Base-by-base conservation (phyloP, 176 grass and related monocot genomes). In the Oryza rufipogon region DNA sequence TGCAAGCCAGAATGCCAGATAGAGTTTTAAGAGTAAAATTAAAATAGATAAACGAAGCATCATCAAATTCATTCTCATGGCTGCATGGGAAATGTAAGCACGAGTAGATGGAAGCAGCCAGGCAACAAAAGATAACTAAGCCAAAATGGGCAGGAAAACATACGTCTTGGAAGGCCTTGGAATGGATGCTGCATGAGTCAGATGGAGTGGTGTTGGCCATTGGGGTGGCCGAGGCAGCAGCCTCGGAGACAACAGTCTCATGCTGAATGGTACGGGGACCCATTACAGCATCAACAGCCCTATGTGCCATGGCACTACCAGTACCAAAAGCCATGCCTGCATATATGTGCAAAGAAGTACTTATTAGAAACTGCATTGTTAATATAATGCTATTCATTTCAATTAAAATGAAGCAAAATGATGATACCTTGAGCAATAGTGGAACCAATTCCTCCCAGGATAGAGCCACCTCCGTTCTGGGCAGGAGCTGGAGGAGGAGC, bases 161-260 rank as follows among this genome's bases (percentile, higher is more conserved):
- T 92, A 97, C 95, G 19, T 94, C 95, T 89, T 93, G 95, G 54
- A 97, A 94, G 46, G 95, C 92, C 86, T 88, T 94, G 0, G 80
- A 76, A 61, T 94, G 88, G 78, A 84, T 89, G 79, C 15, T 69
- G 6, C 95, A 97, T 20, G 90, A 65, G 58, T 97, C 92, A 74
- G 72, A 72, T 49, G 51, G 82, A 72, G 68, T 54, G 66, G 76
- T 8, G 11, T 81, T 94, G 46, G 44, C 79, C 46, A 42, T 15
- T 79, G 84, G 74, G 17, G 88, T 22, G 64, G 89, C 75, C 41
- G 89, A 79, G 7, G 90, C 71, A 45, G 90, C 66, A 36, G 92
- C 90, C 34, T 94, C 90, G 8, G 84, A 33, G 19, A 70, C 81
- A 58, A 91, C 88, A 23, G 85, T 44, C 70, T 97, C 95, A 16